Base-by-base conservation (phyloP, 768 basidiomycete species). In the Ramaria sp. region DNA sequence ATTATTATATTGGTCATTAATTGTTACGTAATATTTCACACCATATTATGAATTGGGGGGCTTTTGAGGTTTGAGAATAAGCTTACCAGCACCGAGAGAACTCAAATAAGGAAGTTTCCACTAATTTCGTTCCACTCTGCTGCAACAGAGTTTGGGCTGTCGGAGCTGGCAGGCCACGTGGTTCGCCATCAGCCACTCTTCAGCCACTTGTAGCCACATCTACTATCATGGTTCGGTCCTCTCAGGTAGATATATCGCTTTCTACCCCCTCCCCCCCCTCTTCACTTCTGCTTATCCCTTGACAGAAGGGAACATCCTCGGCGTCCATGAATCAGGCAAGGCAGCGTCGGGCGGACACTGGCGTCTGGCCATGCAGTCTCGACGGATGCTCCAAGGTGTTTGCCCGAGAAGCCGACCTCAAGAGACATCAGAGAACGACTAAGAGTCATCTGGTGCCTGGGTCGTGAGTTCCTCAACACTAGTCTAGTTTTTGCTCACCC, bases 381-480 rank as follows among this genome's bases (percentile, higher is more conserved):
- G 78, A 82, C 63, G 86, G 84, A 28, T 88, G 86, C 69, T 81
- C 78, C 69, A 88, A 88, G 67, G 79, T 85, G 64, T 88, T 88
- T 63, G 85, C 83, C 44, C 76, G 86, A 51, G 86, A 88, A 67
- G 86, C 86, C 15, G 86, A 88, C 71, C 69, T 88, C 59, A 88
- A 87, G 72, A 66, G 86, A 61, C 86, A 88, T 65, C 86, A 88
- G 64, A 73, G 84, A 64, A 88, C 86, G 30, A 87, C 86, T 22
- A 88, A 85, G 65, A 66, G 76, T 47, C 86, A 88, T 69, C 82
- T 82, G 3, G 71, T 83, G 66, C 83, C 86, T 34, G 79, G 78
- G 61, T 87, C 82, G 85, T 87, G 62, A 51, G 70, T 75, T 32
- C 55, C 27, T 49, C 22, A 30, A 56, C 54, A 48, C 49, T 59